Conservation (phyloP, 1,284 basidiomycete species). For the Cryptococcus sp. region DNA sequence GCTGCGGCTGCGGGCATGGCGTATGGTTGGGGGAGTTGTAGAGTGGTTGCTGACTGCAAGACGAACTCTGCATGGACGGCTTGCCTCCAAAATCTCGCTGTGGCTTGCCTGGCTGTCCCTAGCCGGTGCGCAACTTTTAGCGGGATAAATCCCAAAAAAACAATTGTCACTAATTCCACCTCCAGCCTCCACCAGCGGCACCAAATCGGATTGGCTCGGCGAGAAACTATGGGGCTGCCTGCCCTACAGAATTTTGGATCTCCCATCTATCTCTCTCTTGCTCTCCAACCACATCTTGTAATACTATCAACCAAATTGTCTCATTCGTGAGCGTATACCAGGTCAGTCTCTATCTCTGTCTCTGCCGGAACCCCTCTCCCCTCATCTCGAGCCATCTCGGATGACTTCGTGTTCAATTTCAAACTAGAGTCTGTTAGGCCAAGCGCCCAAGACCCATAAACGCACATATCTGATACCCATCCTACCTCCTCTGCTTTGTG, state of each 20-base stretch:
- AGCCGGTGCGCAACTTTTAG: constrained; percentile 1
- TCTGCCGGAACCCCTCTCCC: background rate
- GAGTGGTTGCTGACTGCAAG: background rate
- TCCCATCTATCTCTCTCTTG: constrained; percentile 3
- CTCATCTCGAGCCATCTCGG: constrained; percentile 19
- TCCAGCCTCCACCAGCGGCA: background rate
- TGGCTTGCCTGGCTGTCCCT: background rate
- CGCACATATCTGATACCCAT: constrained; percentile 45
- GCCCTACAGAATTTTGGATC: background rate
- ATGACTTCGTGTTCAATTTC: constrained; percentile 50
- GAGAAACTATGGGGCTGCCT: too few relatives aligned
- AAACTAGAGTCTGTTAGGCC: constrained; percentile 53
- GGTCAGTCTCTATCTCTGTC: constrained; percentile 3
- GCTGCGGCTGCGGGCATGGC: constrained; percentile 32
- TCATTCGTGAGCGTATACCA: background rate
- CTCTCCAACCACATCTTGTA: too few relatives aligned
- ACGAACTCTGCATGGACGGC: background rate
- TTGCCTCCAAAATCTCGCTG: background rate
- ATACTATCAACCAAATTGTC: too few relatives aligned
- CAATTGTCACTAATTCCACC: background rate
- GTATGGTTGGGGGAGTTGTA: background rate
- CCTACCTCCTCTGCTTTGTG: background rate
- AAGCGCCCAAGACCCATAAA: constrained; percentile 50
- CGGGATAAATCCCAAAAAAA: constrained; percentile 3
- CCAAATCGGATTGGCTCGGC: too few relatives aligned